These are phyloP conservation scores for Eucalyptus cladocalyx DNA, from an alignment of 345 rosid genomes.

Conservation along the genomic window DNA sequence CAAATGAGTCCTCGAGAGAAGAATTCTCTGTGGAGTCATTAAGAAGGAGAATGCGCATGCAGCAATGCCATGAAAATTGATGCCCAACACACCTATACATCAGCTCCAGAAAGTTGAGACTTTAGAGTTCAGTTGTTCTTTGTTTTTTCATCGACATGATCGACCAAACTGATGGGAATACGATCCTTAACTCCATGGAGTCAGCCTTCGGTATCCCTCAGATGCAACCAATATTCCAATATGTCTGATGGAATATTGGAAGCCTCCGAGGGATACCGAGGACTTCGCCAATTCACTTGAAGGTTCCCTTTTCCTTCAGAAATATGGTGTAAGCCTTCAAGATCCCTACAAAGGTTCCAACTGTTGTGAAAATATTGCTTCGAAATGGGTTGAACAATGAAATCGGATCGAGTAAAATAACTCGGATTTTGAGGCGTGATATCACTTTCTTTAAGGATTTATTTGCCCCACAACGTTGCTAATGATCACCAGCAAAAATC, in stretches of 20 bases:
- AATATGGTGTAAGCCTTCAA: neutral
- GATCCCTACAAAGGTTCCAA: neutral
- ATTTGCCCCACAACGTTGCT: too few relatives aligned
- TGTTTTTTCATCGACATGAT: neutral
- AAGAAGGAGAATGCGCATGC: neutral
- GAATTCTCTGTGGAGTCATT: neutral
- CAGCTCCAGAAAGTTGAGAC: neutral
- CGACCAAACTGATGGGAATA: neutral
- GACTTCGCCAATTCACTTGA: neutral
- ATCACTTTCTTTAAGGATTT: too few relatives aligned
- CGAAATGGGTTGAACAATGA: too few relatives aligned
- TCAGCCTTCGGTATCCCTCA: neutral
- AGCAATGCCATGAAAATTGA: neutral
- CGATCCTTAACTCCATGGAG: neutral
- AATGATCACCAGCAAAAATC: too few relatives aligned
- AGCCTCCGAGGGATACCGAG: neutral
- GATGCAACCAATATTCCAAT: neutral
- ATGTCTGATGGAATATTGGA: neutral
- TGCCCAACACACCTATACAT: neutral
- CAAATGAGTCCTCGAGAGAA: neutral
- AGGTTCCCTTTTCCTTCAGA: neutral
- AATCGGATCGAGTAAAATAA: too few relatives aligned
- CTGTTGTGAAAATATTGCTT: too few relatives aligned
- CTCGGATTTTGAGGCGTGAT: too few relatives aligned
- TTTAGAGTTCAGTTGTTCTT: neutral